Percentiles rank a stretch among this genome's conserved stretches.
These are phyloP conservation scores for Fraxinus floribunda DNA, from an alignment of 305 asterid genomes.

Conservation along the genomic window DNA sequence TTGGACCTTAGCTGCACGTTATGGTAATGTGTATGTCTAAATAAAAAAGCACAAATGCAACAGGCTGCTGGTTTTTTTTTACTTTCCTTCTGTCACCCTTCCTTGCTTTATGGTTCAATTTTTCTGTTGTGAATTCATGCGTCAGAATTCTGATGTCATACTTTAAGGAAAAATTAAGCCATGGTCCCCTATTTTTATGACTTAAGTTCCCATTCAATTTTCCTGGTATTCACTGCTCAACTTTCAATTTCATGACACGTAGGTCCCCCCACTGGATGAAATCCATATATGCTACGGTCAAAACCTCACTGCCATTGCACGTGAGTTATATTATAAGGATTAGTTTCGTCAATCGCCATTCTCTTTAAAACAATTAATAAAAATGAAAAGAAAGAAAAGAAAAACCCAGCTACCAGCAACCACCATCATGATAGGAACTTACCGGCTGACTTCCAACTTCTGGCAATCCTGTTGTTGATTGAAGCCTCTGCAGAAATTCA, in stretches of 20 bases:
- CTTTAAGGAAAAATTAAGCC: background rate
- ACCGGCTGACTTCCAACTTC: no score
- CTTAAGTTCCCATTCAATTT: background rate
- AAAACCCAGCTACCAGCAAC: background rate
- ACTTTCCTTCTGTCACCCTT: slow-evolving; percentile 1
- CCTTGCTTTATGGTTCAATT: slow-evolving; percentile 5
- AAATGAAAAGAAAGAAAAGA: background rate
- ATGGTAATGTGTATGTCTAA: slow-evolving; percentile 56
- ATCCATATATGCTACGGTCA: background rate
- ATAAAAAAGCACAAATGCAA: slow-evolving; percentile 7
- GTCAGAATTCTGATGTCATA: slow-evolving; percentile 12
- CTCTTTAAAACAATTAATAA: background rate
- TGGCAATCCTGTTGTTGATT: no score
- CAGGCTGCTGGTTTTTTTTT: slow-evolving; percentile 5
- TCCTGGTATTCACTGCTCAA: background rate
- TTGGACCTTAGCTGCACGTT: slow-evolving; percentile 88
- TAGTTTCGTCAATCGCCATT: background rate
- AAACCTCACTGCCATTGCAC: background rate
- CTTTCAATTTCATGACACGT: background rate
- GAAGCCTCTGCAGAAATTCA: no score
- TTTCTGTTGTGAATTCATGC: slow-evolving; percentile 2
- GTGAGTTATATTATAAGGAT: background rate
- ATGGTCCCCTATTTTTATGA: background rate
- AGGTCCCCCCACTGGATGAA: background rate
- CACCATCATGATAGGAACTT: background rate